These are phyloP conservation scores for Vinca minor DNA, from an alignment of 257 asterid species.

Conservation along the genomic window DNA sequence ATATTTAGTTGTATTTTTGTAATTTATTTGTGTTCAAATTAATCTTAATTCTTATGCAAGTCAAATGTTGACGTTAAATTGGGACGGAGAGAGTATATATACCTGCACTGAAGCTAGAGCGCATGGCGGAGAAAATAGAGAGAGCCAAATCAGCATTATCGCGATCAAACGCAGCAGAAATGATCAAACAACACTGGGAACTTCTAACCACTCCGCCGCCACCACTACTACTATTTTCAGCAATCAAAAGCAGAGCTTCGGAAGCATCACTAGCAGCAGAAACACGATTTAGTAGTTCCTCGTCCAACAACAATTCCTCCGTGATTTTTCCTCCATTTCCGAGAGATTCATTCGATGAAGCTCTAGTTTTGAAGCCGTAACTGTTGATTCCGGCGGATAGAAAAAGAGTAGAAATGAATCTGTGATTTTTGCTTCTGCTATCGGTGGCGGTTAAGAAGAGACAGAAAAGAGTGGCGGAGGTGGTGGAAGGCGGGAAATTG, in stretches of 20 bases:
- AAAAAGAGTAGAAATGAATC: constrained; percentile 13
- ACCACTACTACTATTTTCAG: constrained; percentile 30
- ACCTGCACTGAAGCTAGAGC: constrained; percentile 67
- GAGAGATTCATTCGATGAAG: constrained; percentile 20
- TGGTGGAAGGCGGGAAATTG: constrained; percentile 18
- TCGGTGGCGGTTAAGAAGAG: constrained; percentile 19
- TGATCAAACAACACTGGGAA: constrained; percentile 53
- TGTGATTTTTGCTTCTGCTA: not conserved
- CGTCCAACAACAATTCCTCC: constrained; percentile 41
- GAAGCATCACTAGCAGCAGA: constrained; percentile 53
- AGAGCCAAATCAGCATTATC: constrained; percentile 84
- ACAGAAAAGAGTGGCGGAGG: constrained; percentile 14
- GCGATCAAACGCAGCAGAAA: constrained; percentile 72
- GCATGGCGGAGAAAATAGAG: constrained; percentile 81
- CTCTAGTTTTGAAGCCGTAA: constrained; percentile 13
- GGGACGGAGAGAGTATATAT: not conserved
- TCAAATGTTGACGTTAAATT: not conserved
- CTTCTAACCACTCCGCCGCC: constrained; percentile 48
- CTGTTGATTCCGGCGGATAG: constrained; percentile 17
- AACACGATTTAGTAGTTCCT: constrained; percentile 40
- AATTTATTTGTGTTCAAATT: not conserved
- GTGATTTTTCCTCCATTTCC: constrained; percentile 16
- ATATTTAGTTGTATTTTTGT: not conserved
- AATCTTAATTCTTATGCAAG: not conserved
- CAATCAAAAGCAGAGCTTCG: constrained; percentile 39